Base-by-base conservation (phyloP, 208 protist genomes). In the Trypanosoma rangeli region DNA sequence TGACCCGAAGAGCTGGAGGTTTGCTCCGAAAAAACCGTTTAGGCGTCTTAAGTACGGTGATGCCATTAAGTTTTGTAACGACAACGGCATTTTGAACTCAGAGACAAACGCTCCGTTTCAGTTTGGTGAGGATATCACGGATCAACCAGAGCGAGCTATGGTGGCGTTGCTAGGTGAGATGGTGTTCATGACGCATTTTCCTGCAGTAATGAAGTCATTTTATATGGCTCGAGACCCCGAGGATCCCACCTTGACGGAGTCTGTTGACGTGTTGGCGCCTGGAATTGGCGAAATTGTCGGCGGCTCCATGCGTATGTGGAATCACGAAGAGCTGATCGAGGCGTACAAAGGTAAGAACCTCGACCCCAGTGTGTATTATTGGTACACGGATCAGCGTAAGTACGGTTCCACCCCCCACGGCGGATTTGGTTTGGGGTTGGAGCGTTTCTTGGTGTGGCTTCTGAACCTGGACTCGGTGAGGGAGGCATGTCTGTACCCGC, bases 261-360 rank as follows among this genome's bases (percentile, higher is more conserved):
- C 89, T 22, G 88, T 98, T 3, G 98, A 99, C 69, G 77, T 99
- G 4, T 88, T 99, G 7, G 96, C 98, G 18, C 99, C 99, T 50
- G 97, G 97, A 67, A 92, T 99, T 50, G 99, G 99, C 44, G 99
- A 99, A 80, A 97, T 99, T 76, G 94, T 99, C 16, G 99, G 99
- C 52, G 98, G 98, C 16, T 98, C 92, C 18, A 99, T 99, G 98
- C 86, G 99, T 89, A 97, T 98, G 76, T 93, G 82, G 64, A 76
- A 96, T 62, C 92, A 97, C 60, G 84, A 99, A 3, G 87, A 98
- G 76, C 84, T 99, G 7, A 79, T 98, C 61, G 71, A 82, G 0
- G 97, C 83, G 15, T 99, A 98, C 80, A 82, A 90, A 60, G 79
- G 79, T n/a, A 93, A 99, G 72, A 87, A 82, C n/a, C 83, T 99